These are phyloP conservation scores for Termitomyces sp. DNA, from an alignment of 768 basidiomycete genomes.

Conservation along the genomic window DNA sequence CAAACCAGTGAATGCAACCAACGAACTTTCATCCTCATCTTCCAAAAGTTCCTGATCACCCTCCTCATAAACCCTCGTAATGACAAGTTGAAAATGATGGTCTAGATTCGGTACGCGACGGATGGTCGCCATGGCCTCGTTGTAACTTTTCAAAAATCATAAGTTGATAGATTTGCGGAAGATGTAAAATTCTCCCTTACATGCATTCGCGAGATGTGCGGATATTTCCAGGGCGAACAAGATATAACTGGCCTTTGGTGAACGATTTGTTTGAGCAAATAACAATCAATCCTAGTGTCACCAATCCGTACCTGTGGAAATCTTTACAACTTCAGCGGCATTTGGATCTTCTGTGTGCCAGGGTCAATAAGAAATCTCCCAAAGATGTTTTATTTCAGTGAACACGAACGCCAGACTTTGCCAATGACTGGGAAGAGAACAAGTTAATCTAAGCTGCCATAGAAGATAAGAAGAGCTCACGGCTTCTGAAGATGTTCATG, in stretches of 20 bases:
- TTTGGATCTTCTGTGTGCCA: conserved; percentile 76
- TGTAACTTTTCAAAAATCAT: conserved; percentile 55
- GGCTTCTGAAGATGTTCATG: conserved; percentile 84
- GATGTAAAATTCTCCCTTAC: conserved; percentile 58
- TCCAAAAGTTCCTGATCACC: conserved; percentile 93
- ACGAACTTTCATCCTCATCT: conserved; percentile 84
- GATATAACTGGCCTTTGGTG: conserved; percentile 66
- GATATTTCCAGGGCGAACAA: conserved; percentile 87
- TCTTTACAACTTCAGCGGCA: conserved; percentile 92
- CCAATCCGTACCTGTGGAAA: conserved; percentile 53
- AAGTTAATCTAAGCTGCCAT: conserved; percentile 14
- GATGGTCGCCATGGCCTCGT: conserved; percentile 92
- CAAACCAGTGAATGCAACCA: not conserved
- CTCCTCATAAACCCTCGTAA: conserved; percentile 96
- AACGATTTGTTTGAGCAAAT: conserved; percentile 1
- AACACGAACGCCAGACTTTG: conserved; percentile 88
- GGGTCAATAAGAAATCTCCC: conserved; percentile 20
- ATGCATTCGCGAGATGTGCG: conserved; percentile 96
- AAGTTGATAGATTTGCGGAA: not conserved
- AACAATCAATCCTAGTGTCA: not conserved
- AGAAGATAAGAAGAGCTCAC: conserved; percentile 38
- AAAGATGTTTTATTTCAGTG: conserved; percentile 6
- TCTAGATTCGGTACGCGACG: conserved; percentile 73
- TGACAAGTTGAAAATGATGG: conserved; percentile 85
- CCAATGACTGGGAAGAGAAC: conserved; percentile 57